Evolutionary conservation across 352 stramenopile genomes (phyloP).

Genomic region (Phytophthora cactorum): DNA sequence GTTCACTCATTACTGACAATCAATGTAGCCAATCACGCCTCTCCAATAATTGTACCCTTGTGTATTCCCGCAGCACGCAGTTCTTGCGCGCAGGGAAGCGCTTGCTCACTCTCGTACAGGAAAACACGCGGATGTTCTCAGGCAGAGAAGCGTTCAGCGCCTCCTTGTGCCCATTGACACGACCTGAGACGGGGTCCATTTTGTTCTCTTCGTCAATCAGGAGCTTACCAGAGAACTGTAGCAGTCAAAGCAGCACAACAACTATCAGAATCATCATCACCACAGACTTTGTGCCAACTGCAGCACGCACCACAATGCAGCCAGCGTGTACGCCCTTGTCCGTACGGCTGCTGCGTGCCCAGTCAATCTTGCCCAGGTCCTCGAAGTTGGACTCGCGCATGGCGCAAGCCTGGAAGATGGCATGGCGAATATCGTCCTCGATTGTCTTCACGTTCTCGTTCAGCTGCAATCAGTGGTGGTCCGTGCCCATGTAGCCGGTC

Average conservation of each 20-base stretch:
- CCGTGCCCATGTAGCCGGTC: conserved; percentile 81
- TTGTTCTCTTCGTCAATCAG: conserved; percentile 79
- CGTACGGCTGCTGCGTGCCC: conserved; percentile 89
- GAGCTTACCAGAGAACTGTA: conserved; percentile 88
- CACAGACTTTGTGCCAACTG: not conserved
- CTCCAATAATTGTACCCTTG: too few relatives aligned
- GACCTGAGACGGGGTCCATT: conserved; percentile 61
- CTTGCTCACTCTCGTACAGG: conserved; percentile 89
- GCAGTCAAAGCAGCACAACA: conserved; percentile 4
- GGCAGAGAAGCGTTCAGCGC: conserved; percentile 84
- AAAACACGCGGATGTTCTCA: conserved; percentile 86
- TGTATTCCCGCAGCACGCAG: conserved; percentile 88
- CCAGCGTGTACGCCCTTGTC: conserved; percentile 93
- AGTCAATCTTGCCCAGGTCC: conserved; percentile 90
- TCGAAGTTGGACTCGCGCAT: conserved; percentile 91
- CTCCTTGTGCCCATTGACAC: conserved; percentile 63
- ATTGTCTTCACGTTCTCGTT: conserved; percentile 86
- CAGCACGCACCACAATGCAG: conserved; percentile 83
- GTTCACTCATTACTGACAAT: too few relatives aligned
- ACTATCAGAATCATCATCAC: not conserved
- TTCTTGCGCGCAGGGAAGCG: conserved; percentile 89
- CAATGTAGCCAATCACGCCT: too few relatives aligned
- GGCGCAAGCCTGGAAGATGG: conserved; percentile 79
- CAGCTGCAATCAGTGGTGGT: conserved; percentile 81
- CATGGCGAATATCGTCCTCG: conserved; percentile 80